These are phyloP conservation scores for Lobosporangium transversale DNA, from an alignment of 192 early-diverging fungal species.

Conservation along the genomic window DNA sequence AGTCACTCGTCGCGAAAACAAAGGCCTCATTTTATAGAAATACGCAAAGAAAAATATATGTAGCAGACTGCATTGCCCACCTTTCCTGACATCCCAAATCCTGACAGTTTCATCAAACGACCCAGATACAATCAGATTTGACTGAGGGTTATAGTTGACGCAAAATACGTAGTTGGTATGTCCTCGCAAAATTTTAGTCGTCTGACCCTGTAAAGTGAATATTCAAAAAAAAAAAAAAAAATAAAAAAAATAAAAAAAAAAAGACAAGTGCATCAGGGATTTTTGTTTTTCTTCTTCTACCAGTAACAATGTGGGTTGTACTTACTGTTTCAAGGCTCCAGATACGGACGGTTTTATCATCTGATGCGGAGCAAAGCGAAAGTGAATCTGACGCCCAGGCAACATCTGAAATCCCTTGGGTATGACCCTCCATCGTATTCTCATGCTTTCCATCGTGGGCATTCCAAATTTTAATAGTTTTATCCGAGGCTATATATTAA, in stretches of 20 bases:
- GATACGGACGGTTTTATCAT: constrained; percentile 95
- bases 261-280: constrained; percentile 2
- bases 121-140: constrained; percentile 94
- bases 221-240: background rate
- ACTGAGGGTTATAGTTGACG: constrained; percentile 95
- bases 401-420: constrained; percentile 93
- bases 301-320: background rate
- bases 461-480: constrained; percentile 95
- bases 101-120: constrained; percentile 97
- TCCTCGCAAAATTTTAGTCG: constrained; percentile 83
- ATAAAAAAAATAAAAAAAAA: constrained; percentile 19
- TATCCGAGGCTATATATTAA: constrained; percentile 82
- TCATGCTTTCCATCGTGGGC: constrained; percentile 86
- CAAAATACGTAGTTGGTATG: constrained; percentile 98
- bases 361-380: constrained; percentile 88
- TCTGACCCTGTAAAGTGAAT: constrained; percentile 67
- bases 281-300: too few relatives aligned
- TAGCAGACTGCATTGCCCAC: too few relatives aligned
- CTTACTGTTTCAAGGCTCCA: constrained; percentile 86
- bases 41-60: too few relatives aligned
- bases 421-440: constrained; percentile 89
- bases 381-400: constrained; percentile 95
- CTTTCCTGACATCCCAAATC: constrained; percentile 95
- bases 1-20: too few relatives aligned
- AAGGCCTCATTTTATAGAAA: too few relatives aligned